These are phyloP conservation scores for Pseudopyrenochaeta lycopersici DNA, from an alignment of 2,329 filamentous ascomycete species.

Conservation along the genomic window DNA sequence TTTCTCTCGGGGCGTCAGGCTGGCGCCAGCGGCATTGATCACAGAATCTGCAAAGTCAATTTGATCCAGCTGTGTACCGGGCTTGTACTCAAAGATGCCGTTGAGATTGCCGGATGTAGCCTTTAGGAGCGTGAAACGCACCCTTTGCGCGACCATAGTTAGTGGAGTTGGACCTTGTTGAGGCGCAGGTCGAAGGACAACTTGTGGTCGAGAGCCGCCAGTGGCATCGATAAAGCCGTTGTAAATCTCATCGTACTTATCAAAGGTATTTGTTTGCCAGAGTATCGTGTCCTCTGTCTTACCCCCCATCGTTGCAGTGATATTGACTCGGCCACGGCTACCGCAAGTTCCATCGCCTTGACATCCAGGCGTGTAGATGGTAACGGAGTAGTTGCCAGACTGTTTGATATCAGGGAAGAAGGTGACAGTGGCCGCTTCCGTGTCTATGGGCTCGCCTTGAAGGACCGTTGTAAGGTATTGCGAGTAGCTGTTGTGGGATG, in stretches of 20 bases:
- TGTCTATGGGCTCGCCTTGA: slow-evolving; percentile 61
- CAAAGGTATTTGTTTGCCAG: slow-evolving; percentile 92
- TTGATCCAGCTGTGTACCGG: slow-evolving; percentile 67
- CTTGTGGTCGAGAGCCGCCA: slow-evolving; percentile 78
- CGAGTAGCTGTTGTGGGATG: slow-evolving; percentile 74
- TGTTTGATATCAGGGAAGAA: slow-evolving; percentile 87
- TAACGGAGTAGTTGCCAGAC: slow-evolving; percentile 90
- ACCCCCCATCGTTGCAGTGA: slow-evolving; percentile 74
- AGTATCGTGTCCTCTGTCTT: slow-evolving; percentile 65
- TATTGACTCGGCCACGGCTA: slow-evolving; percentile 80
- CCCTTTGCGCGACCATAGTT: slow-evolving; percentile 87
- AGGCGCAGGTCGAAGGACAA: slow-evolving; percentile 76
- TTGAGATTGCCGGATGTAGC: slow-evolving; percentile 84
- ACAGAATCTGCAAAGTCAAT: slow-evolving; percentile 74
- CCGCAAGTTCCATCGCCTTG: slow-evolving; percentile 78
- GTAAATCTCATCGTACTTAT: slow-evolving; percentile 96
- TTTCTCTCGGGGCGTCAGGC: slow-evolving; percentile 64
- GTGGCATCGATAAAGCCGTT: slow-evolving; percentile 83
- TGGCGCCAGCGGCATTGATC: slow-evolving; percentile 78
- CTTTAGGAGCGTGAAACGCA: slow-evolving; percentile 78
- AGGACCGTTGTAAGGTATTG: slow-evolving; percentile 79
- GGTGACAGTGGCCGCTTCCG: slow-evolving; percentile 72
- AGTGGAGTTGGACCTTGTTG: slow-evolving; percentile 66
- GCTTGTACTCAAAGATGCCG: slow-evolving; percentile 88
- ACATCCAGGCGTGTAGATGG: slow-evolving; percentile 93